These are phyloP conservation scores for Dioscorea dumetorum DNA, from an alignment of 106 monocot genomes.

Conservation along the genomic window DNA sequence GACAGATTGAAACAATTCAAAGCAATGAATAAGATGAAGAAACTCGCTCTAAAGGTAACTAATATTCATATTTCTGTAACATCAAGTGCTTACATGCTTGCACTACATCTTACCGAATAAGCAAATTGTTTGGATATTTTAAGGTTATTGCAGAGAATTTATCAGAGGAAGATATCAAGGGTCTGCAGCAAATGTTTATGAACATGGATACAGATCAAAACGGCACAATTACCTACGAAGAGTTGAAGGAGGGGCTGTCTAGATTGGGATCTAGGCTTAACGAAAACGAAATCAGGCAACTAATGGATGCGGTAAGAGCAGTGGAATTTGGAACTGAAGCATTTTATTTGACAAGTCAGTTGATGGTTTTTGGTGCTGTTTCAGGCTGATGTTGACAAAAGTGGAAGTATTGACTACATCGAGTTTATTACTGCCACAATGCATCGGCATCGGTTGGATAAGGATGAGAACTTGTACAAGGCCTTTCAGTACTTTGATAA, in stretches of 20 bases:
- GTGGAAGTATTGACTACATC: conserved; percentile 70
- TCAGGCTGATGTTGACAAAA: conserved; percentile 79
- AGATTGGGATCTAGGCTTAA: conserved; percentile 62
- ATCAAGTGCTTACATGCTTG: not conserved
- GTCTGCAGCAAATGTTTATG: conserved; percentile 70
- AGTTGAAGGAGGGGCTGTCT: conserved; percentile 51
- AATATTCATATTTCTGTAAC: not conserved
- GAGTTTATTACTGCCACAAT: conserved; percentile 85
- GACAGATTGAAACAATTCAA: conserved; percentile 81
- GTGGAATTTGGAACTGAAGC: conserved; percentile 3
- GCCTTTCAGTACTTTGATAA: conserved; percentile 71
- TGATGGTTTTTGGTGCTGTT: not conserved
- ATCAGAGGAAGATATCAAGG: conserved; percentile 70
- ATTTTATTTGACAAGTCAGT: not conserved
- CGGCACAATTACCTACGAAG: conserved; percentile 82
- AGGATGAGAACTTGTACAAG: conserved; percentile 57
- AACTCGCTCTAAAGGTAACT: conserved; percentile 59
- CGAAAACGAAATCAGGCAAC: conserved; percentile 63
- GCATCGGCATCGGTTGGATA: conserved; percentile 73
- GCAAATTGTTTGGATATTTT: not conserved
- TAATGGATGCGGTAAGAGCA: conserved; percentile 68
- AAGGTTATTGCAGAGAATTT: conserved; percentile 83
- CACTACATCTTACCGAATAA: not conserved
- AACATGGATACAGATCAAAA: conserved; percentile 73
- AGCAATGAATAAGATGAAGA: conserved; percentile 87